Base-by-base conservation (phyloP, 768 basidiomycete species). In the Calocybe cyanea region DNA sequence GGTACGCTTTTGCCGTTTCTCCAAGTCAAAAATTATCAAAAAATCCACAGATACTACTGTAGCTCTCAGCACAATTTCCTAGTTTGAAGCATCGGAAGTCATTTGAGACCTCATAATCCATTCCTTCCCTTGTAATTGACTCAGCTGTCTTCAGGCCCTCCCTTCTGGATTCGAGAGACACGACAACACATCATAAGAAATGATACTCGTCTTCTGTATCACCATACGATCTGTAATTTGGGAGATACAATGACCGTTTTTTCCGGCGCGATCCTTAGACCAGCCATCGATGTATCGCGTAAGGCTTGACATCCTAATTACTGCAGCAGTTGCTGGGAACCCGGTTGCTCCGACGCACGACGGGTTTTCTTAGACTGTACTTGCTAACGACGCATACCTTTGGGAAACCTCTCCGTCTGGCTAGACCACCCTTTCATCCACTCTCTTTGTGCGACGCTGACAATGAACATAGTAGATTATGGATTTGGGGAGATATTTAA, bases 111-210 rank as follows among this genome's bases (percentile, higher is more conserved):
- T n/a, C n/a, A n/a, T n/a, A n/a, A n/a, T n/a, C n/a, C 46, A 82
- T 77, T 80, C 81, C 0, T 79, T 86, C 66, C 64, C 87, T 46
- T 81, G 85, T 54, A 87, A 86, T 57, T 72, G 72, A 1, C 72
- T 86, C 0, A 84, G 85, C 3, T 85, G 85, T 0, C 65, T 87
- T 3, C 85, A 87, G 48, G 83, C 86, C 0, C 66, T 85, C 37
- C 73, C 75, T 0, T 83, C 82, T 1, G 81, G 78, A 13, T 57
- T 72, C 5, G n/a, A n/a, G 75, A 80, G 20, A 60, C 72, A 18
- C 87, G 85, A 85, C 77, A 78, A 57, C 87, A 85, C 51, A 68
- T 87, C 53, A n/a, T n/a, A 78, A 75, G 72, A 83, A 20, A 13
- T 2, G 4, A n/a, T 2, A 14, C 15, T 13, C 31, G 4, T 10